phyloP scores from a whole-genome alignment of 495 filamentous ascomycete genomes.

The Sphaerosporella brunnea region DNA sequence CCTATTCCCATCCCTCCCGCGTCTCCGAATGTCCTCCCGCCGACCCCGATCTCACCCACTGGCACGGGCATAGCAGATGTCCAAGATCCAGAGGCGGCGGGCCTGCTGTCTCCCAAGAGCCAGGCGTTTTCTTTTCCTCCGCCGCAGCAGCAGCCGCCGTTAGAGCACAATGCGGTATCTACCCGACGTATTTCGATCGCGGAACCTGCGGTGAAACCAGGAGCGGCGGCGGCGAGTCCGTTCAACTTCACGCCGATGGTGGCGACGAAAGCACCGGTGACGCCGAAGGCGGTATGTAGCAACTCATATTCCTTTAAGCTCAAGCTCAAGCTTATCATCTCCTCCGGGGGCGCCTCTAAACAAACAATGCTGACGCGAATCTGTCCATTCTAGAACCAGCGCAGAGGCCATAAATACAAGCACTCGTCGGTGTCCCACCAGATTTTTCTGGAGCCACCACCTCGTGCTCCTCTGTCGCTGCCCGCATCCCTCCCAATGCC shows the following conservation, averaged over 20 bases:
- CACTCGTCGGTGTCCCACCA: slow-evolving; percentile 92
- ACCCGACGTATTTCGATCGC: no score
- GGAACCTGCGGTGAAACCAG: slow-evolving; percentile 20
- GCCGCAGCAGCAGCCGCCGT: no score
- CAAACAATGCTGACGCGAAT: no score
- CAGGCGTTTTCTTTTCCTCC: no score
- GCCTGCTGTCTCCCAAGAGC: no score
- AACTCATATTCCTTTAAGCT: no score
- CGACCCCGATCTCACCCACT: slow-evolving; percentile 15
- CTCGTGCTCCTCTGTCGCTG: slow-evolving; percentile 66
- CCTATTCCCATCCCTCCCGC: slow-evolving; percentile 8
- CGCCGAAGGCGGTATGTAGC: slow-evolving; percentile 60
- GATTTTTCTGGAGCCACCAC: slow-evolving; percentile 89
- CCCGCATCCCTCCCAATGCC: slow-evolving; percentile 92
- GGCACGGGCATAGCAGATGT: no score
- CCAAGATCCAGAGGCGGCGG: no score
- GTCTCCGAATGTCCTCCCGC: slow-evolving; percentile 16
- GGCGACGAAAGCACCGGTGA: slow-evolving; percentile 49
- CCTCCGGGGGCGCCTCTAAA: no score
- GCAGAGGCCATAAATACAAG: slow-evolving; percentile 93
- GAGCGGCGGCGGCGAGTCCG: slow-evolving; percentile 34
- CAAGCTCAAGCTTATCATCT: background rate
- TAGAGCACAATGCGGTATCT: no score
- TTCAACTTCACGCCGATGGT: slow-evolving; percentile 90
- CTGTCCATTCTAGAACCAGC: slow-evolving; percentile 65